Base-by-base conservation (phyloP, 1,139 yeast genomes). In the Candida glucosophila region DNA sequence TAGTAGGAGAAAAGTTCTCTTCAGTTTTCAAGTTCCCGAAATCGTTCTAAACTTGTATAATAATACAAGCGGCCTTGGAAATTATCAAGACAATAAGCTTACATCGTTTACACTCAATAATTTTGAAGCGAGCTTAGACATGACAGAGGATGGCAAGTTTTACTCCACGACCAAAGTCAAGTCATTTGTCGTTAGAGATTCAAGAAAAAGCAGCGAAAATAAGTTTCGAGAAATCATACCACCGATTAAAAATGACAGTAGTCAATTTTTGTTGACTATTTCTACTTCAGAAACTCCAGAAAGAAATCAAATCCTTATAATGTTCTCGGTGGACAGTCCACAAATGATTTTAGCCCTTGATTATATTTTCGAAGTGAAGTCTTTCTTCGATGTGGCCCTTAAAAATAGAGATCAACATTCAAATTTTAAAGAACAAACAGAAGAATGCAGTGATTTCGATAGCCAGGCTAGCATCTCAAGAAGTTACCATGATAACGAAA, bases 191-290 rank as follows among this genome's bases (percentile, higher is more conserved):
- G 83, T 88, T 2, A 71, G 70, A 31, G 98, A 90, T 52, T 71
- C 75, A 3, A 65, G 98, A 37, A 46, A 55, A 17, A 55, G 57
- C 7, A 70, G 69, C 15, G 72, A 67, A 11, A 88, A 82, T 52
- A 72, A 72, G 41, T 90, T 83, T 49, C 67, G 78, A 0, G 80
- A 86, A 35, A 74, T 90, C 18, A 77, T 92, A 23, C 97, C 97
- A 1, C 70, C 73, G 15, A 67, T 71, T 3, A 54, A 63, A 3
- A 72, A 74, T 21, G 74, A 70, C 2, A 73, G 73, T 17, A 65
- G 81, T 41, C 98, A 90, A 45, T 79, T 92, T 37, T 59, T 71
- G 55, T 73, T 82, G 3, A 62, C 67, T 15, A 58, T 52, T 0
- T 51, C 63, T 0, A 55, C 75, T 1, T 64, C 58, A 15, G 66